Conservation (phyloP, 805 yeast species). For the Pachysolen tannophilus region DNA sequence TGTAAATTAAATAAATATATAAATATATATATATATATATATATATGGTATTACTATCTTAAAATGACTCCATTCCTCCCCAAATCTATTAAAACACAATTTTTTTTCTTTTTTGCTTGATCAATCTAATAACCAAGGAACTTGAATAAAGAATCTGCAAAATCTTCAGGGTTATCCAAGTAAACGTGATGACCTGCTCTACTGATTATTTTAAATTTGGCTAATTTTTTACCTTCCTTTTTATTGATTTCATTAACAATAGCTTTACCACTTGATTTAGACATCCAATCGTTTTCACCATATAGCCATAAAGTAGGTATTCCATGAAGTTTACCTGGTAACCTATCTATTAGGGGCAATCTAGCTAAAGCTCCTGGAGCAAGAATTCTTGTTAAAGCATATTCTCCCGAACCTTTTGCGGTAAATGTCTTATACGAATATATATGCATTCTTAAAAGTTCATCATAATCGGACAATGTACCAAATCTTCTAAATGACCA, state of each 20-base stretch:
- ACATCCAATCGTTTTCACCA: slow-evolving; percentile 72
- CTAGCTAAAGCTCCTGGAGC: slow-evolving; percentile 53
- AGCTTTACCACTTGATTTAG: slow-evolving; percentile 46
- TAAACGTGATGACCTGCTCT: slow-evolving; percentile 50
- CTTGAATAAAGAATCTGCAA: slow-evolving; percentile 18
- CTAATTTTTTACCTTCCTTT: slow-evolving; percentile 9
- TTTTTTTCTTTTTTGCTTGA: no score
- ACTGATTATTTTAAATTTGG: slow-evolving; percentile 28
- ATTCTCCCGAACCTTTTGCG: slow-evolving; percentile 57
- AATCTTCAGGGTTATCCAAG: slow-evolving; percentile 36
- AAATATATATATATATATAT: no score
- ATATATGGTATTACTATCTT: no score
- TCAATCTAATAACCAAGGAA: slow-evolving; percentile 18
- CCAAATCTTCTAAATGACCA: slow-evolving; percentile 50
- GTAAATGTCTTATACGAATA: slow-evolving; percentile 47
- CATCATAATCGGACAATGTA: slow-evolving; percentile 17
- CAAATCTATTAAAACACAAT: no score
- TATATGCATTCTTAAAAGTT: slow-evolving; percentile 36
- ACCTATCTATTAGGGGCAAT: slow-evolving; percentile 48
- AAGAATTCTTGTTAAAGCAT: slow-evolving; percentile 49
- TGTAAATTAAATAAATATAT: no score
- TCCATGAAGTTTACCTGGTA: slow-evolving; percentile 25
- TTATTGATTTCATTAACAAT: slow-evolving; percentile 27
- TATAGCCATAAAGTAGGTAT: slow-evolving; percentile 52
- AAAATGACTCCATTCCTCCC: no score